Percentiles rank a stretch among this genome's conserved stretches.
These are phyloP conservation scores for Aspergillus bombycis DNA, from an alignment of 2,329 filamentous ascomycete genomes.

Conservation along the genomic window DNA sequence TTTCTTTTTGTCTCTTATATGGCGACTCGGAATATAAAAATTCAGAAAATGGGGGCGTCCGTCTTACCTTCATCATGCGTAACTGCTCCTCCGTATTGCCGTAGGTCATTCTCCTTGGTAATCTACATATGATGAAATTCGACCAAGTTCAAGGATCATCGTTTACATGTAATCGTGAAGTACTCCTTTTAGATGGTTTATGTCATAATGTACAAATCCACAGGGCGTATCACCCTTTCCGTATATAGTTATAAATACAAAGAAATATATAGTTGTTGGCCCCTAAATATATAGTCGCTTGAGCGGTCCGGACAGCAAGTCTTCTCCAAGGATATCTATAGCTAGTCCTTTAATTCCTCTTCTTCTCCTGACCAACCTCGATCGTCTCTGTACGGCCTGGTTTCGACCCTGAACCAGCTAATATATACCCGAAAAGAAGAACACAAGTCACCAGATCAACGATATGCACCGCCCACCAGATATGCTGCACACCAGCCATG, in stretches of 20 bases:
- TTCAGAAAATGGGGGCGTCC: conserved; percentile 5
- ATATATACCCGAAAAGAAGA: conserved; percentile 28
- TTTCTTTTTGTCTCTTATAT: conserved; percentile 17
- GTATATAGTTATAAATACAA: neutral
- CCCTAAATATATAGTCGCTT: neutral
- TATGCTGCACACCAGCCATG: conserved; percentile 79
- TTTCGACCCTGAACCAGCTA: conserved; percentile 8
- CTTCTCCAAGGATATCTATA: neutral
- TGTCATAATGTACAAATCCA: neutral
- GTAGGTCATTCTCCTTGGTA: neutral
- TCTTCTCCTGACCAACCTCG: neutral
- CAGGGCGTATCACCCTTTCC: neutral
- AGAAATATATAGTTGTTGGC: neutral
- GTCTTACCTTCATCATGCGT: neutral
- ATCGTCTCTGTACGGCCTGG: neutral
- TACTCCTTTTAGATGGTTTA: neutral
- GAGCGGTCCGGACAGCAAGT: neutral
- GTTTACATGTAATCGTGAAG: neutral
- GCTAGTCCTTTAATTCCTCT: neutral
- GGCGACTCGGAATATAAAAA: conserved; percentile 19
- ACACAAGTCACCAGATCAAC: conserved; percentile 60
- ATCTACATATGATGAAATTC: neutral
- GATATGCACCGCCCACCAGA: conserved; percentile 91
- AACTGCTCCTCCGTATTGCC: neutral
- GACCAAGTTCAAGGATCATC: neutral